A percentile compares a stretch with the other conserved stretches of the same genome.
Conservation (phyloP, 176 grass and related monocot species). For the Triticum urartu region DNA sequence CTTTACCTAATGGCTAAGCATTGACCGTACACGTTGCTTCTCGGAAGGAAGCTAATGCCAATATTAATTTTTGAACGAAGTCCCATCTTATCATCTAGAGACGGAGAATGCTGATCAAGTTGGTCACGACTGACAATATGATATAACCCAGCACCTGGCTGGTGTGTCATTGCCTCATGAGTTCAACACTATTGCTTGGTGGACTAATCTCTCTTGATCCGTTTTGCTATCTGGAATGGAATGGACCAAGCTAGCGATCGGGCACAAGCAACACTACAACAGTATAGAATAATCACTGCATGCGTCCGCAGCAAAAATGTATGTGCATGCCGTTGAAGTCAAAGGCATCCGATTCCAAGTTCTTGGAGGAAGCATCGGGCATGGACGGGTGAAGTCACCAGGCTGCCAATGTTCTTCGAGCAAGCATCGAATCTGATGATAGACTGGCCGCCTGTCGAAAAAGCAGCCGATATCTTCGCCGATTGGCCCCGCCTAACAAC, state of each 20-base stretch:
- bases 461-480: background rate
- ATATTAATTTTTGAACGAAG: background rate
- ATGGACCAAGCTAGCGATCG: background rate
- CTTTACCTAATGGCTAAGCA: constrained; percentile 35
- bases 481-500: constrained; percentile 33
- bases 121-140: background rate
- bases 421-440: constrained; percentile 38
- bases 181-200: background rate
- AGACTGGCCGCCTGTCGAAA: background rate
- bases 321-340: background rate
- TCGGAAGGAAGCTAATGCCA: background rate
- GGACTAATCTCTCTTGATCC: background rate
- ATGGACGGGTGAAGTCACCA: too few relatives aligned
- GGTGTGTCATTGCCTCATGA: background rate
- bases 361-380: too few relatives aligned
- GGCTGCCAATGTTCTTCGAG: too few relatives aligned
- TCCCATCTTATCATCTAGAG: constrained; percentile 13
- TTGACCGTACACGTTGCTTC: constrained; percentile 4
- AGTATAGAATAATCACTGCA: background rate
- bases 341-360: constrained; percentile 39
- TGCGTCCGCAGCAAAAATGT: constrained; percentile 12
- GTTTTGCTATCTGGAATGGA: background rate
- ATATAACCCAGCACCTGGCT: background rate
- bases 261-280: background rate
- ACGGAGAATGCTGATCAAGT: background rate